These are phyloP conservation scores for Aphanomyces stellatus DNA, from an alignment of 352 stramenopile genomes.

Conservation along the genomic window DNA sequence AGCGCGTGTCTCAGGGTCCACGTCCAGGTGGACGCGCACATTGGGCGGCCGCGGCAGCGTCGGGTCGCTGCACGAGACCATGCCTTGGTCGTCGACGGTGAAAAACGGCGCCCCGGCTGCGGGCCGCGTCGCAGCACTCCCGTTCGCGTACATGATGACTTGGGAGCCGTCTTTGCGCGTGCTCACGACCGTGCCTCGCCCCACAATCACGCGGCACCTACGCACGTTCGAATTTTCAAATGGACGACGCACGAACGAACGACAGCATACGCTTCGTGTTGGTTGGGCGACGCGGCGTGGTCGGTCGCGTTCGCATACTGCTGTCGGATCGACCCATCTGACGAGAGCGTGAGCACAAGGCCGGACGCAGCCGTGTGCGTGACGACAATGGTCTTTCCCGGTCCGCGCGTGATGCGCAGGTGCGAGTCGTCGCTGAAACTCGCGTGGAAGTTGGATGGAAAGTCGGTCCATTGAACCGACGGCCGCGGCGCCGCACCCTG, in stretches of 20 bases:
- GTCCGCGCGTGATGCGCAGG: conserved; percentile 34
- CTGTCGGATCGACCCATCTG: conserved; percentile 50
- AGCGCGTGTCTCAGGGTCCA: conserved; percentile 64
- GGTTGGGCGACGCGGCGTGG: neutral
- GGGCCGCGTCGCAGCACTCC: conserved; percentile 16
- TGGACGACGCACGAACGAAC: too few species aligned
- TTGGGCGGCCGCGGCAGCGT: neutral
- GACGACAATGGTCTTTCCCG: conserved; percentile 31
- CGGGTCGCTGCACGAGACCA: neutral
- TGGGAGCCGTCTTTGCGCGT: conserved; percentile 31
- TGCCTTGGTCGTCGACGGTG: conserved; percentile 22
- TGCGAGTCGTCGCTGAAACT: conserved; percentile 46
- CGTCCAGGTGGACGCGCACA: conserved; percentile 24
- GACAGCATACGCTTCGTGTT: conserved; percentile 16
- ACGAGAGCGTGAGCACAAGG: conserved; percentile 41
- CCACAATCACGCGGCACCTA: conserved; percentile 42
- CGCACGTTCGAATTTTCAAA: too few species aligned
- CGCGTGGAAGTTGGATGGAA: conserved; percentile 41
- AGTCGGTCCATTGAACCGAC: neutral
- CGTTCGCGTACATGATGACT: conserved; percentile 43
- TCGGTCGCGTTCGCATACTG: conserved; percentile 8
- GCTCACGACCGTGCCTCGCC: conserved; percentile 46
- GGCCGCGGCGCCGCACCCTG: neutral
- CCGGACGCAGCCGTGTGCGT: conserved; percentile 45
- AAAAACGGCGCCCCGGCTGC: neutral